Base-by-base conservation (phyloP, 1,139 yeast genomes). In the Pichia kudriavzevii region DNA sequence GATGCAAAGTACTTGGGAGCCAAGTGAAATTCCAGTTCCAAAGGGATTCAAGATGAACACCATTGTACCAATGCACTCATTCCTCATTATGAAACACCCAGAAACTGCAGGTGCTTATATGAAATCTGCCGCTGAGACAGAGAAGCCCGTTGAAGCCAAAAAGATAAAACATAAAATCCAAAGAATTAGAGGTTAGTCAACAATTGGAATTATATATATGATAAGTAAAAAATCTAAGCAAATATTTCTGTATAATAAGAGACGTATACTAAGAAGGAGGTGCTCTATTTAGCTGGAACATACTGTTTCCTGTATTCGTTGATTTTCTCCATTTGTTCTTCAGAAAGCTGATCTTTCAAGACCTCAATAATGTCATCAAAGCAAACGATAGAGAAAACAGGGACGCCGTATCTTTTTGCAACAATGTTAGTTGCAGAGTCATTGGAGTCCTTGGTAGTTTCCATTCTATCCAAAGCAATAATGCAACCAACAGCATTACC, bases 391-490 rank as follows among this genome's bases (percentile, higher is more conserved):
- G 84, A 76, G 41, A 81, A 58, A 17, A 91, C 95, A 4, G 96
- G 96, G 39, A 88, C 82, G 26, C 70, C 69, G 56, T 79, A 80
- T 52, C 69, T 73, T 53, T 75, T 66, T 36, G 82, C 65, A 31
- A 91, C 93, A 19, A 78, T 77, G 56, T 80, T 82, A 10, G 95
- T 84, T 30, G 96, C 94, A 44, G 93, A 80, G 48, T 67, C 59
- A 32, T 69, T 71, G 17, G 79, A 66, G 47, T 78, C 85, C 9
- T 35, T 41, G 27, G 93, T 80, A 40, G 81, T 73, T 64, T 91
- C 98, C 67, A 87, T 94, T 67, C 98, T 79, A 60, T 91, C 98
- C 51, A 91, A 72, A 17, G 96, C 95, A 53, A 91, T 83, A 45
- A 87, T 79, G 42, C 87, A 75, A 4, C 94, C 98, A 28, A 75